Conservation (phyloP, 352 stramenopile genomes). For the Pythium oligandrum region DNA sequence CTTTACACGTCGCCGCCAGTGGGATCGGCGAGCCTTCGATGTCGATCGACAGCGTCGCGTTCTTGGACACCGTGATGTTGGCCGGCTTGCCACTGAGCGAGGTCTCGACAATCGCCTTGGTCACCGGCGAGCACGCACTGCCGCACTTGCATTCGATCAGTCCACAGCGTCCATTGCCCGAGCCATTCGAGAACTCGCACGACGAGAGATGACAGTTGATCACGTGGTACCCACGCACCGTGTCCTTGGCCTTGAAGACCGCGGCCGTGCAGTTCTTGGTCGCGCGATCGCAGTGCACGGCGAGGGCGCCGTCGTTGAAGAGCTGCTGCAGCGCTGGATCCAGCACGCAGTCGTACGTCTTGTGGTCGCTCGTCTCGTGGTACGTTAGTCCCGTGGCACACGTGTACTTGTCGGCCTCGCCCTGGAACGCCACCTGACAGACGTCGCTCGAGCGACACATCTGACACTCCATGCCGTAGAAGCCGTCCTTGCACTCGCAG, state of each 20-base stretch:
- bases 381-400: conserved; percentile 54
- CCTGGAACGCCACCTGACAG: conserved; percentile 32
- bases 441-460: conserved; percentile 38
- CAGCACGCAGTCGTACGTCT: conserved; percentile 68
- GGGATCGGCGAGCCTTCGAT: conserved; percentile 72
- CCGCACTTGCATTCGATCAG: conserved; percentile 67
- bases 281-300: conserved; percentile 53
- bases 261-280: conserved; percentile 49
- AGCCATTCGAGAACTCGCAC: conserved; percentile 43
- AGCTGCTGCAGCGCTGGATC: conserved; percentile 49
- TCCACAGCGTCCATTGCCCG: conserved; percentile 32
- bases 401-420: conserved; percentile 17
- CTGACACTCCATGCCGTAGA: conserved; percentile 56
- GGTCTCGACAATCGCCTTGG: conserved; percentile 61
- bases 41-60: conserved; percentile 46
- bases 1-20: conserved; percentile 53
- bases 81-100: conserved; percentile 62
- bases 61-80: conserved; percentile 40
- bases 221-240: conserved; percentile 44
- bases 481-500: conserved; percentile 55
- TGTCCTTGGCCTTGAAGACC: conserved; percentile 56
- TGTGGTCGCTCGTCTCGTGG: conserved; percentile 32
- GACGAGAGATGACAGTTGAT: conserved; percentile 63
- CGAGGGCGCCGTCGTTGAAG: conserved; percentile 61
- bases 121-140: conserved; percentile 47